These are phyloP conservation scores for Rosellinia necatrix DNA, from an alignment of 2,329 filamentous ascomycete species.

Conservation along the genomic window DNA sequence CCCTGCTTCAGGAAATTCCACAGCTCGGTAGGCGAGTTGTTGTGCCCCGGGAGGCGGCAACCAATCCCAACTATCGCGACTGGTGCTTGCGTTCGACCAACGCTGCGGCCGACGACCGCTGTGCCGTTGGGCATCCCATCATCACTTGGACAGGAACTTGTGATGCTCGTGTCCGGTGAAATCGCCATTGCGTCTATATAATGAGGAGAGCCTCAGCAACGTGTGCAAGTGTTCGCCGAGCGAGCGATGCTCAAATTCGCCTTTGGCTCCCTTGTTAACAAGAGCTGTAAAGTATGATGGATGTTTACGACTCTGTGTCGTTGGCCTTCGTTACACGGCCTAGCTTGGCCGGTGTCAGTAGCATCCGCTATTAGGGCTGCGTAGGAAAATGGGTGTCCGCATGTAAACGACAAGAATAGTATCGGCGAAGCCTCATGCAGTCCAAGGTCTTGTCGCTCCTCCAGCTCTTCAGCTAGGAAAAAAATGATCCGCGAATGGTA, in stretches of 20 bases:
- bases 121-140: background rate
- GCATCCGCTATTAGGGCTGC: background rate
- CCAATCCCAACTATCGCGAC: conserved; percentile 18
- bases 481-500: background rate
- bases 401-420: background rate
- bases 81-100: conserved; percentile 7
- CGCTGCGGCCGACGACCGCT: background rate
- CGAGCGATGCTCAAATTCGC: background rate
- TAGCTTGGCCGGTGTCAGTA: background rate
- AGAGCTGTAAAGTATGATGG: background rate
- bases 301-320: background rate
- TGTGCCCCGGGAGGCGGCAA: conserved; percentile 20
- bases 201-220: background rate
- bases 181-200: background rate
- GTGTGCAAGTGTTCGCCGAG: background rate
- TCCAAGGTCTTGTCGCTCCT: background rate
- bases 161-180: conserved; percentile 9
- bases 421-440: background rate
- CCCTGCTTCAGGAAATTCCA: conserved; percentile 22
- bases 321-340: background rate
- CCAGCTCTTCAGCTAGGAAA: background rate
- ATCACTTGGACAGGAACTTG: conserved; percentile 12
- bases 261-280: background rate
- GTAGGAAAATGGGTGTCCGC: background rate
- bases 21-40: conserved; percentile 10